Evolutionary conservation across 2,329 filamentous ascomycete genomes (phyloP), one percentile per base, ranked within the genome.

Genomic region (Hypoxylon sp.): DNA sequence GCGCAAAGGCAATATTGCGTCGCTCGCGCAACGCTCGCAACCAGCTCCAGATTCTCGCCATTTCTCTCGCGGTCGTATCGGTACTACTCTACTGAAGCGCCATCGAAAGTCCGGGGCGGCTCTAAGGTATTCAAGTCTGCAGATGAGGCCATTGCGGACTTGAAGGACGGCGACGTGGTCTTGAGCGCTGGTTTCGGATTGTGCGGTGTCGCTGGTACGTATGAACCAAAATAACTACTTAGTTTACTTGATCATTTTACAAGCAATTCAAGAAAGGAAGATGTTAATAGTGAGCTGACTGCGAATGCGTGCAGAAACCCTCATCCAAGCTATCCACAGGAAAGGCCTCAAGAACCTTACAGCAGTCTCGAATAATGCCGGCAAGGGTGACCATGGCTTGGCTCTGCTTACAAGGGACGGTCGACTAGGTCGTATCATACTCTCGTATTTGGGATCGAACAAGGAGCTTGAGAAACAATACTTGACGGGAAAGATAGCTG

Each of bases 141-240:
- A 17, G 89, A 91, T 68, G 87, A 87, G 45, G 92, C 92, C 5
- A 86, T 94, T 43, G 86, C 87, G 2, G 91, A 93, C 75, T 82
- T 94, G 62, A 83, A 90, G 76, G 90, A 91, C 73, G 88, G 91
- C 60, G 89, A 88, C 10, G 91, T 88, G 0, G 83, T 95, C 36
- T 82, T 95, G 60, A 93, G 91, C 75, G 90, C 92, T 14, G 93
- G 92, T 1, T 95, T 95, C 77, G 93, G 93, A n/a, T 85, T 95
- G 11, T 94, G 91, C 72, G 92, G 92, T 70, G 90, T 94, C 17
- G 88, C 90, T 60, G 87, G 88, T 89, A 80, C 60, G 82, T 59
- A 51, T 4, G 59, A 38, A 50, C 2, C 10, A 3, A 30, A 25
- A 19, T 30, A 11, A n/a, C 13, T 11, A 41, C 10, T n/a, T 11